phyloP scores from a whole-genome alignment of 2,329 filamentous ascomycete genomes.

The Calonectria naviculata region DNA sequence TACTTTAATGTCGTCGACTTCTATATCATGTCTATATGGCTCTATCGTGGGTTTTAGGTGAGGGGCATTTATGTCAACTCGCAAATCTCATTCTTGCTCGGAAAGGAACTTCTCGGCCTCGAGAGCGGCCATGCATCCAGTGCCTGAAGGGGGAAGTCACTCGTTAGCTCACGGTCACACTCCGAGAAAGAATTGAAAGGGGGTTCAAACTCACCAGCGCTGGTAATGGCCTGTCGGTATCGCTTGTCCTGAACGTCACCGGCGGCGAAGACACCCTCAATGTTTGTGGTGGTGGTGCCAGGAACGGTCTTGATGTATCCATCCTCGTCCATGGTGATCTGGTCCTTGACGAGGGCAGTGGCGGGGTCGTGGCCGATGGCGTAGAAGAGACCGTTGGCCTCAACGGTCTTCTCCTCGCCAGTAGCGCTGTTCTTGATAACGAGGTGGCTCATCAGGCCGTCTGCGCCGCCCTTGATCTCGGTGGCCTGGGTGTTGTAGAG shows the following conservation, averaged over 20 bases:
- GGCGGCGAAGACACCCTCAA: constrained; percentile 94
- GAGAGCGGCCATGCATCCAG: constrained; percentile 93
- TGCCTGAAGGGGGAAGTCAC: constrained; percentile 64
- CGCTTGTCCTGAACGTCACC: constrained; percentile 99
- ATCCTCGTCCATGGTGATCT: constrained; percentile 88
- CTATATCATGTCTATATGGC: constrained; percentile 27
- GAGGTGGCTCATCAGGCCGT: constrained; percentile 89
- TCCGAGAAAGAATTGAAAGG: no score
- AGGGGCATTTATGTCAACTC: constrained; percentile 25
- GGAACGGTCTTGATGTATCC: constrained; percentile 92
- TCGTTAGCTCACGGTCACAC: not conserved
- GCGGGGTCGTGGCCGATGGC: constrained; percentile 97
- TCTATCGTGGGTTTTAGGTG: constrained; percentile 36
- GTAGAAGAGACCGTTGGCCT: constrained; percentile 95
- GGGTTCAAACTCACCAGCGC: constrained; percentile 76
- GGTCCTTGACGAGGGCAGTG: constrained; percentile 88
- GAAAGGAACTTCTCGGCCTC: constrained; percentile 95
- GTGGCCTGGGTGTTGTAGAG: constrained; percentile 84
- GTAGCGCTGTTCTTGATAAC: constrained; percentile 83
- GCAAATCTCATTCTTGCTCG: constrained; percentile 69
- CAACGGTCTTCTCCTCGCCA: constrained; percentile 83
- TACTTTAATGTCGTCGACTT: constrained; percentile 21
- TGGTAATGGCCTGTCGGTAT: constrained; percentile 97
- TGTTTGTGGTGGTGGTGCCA: constrained; percentile 87
- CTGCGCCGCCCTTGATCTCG: constrained; percentile 87